Conservation (phyloP, 331 rosid genomes). For the Quercus tomentella region DNA sequence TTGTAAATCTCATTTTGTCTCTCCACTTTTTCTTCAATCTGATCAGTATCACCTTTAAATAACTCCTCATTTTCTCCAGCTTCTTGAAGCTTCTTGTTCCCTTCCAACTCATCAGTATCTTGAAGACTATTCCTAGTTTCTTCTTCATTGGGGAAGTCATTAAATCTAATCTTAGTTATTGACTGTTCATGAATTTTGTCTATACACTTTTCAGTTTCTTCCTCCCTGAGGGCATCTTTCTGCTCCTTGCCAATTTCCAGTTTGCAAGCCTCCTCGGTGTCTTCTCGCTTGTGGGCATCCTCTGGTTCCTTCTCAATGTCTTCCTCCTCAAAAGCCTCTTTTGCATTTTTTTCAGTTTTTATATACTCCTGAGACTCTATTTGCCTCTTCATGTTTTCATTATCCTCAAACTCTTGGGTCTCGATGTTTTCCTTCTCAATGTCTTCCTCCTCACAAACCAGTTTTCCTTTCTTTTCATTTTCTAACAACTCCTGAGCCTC, state of each 20-base stretch:
- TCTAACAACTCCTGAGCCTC: too few relatives aligned
- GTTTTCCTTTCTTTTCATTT: neutral
- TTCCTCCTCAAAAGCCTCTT: conserved; percentile 33
- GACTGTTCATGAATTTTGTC: conserved; percentile 27
- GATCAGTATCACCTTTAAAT: conserved; percentile 24
- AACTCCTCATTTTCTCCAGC: conserved; percentile 28
- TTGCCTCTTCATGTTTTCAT: conserved; percentile 23
- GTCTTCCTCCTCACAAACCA: conserved; percentile 35
- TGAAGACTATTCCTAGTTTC: conserved; percentile 33
- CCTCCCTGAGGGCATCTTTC: conserved; percentile 25
- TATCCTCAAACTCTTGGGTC: conserved; percentile 25
- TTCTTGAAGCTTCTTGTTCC: conserved; percentile 29
- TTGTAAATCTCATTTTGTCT: conserved; percentile 20
- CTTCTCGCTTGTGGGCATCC: conserved; percentile 27
- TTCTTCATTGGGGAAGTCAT: conserved; percentile 29
- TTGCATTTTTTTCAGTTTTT: conserved; percentile 27
- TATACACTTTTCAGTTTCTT: conserved; percentile 26
- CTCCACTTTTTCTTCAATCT: conserved; percentile 33
- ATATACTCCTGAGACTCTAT: conserved; percentile 19
- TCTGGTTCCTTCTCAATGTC: conserved; percentile 28
- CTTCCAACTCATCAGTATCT: conserved; percentile 28
- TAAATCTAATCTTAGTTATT: conserved; percentile 25
- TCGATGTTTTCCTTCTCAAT: conserved; percentile 27
- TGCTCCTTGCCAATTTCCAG: conserved; percentile 9
- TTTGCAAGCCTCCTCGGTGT: conserved; percentile 7